phyloP scores from a whole-genome alignment of 2,329 filamentous ascomycete genomes.

The Aaosphaeria pasadenensis region DNA sequence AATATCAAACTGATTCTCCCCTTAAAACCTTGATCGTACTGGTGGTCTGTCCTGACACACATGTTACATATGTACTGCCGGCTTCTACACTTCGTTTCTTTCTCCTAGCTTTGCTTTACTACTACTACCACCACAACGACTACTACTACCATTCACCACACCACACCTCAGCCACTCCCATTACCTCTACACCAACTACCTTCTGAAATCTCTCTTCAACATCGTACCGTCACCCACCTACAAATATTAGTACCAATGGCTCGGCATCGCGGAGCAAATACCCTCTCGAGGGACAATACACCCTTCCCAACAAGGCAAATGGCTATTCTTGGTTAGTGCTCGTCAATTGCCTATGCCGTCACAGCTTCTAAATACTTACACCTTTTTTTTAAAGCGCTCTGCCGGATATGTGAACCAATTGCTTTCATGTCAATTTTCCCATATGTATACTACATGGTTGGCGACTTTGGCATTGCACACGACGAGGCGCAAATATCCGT shows the following conservation, averaged over 20 bases:
- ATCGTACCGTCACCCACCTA: slow-evolving; percentile 1
- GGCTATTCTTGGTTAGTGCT: slow-evolving; percentile 50
- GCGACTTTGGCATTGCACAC: slow-evolving; percentile 81
- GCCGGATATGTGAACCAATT: slow-evolving; percentile 96
- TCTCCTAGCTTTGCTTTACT: slow-evolving; percentile 4
- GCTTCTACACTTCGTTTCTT: slow-evolving; percentile 6
- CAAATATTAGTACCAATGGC: slow-evolving; percentile 19
- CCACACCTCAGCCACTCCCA: not conserved
- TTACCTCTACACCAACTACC: not conserved
- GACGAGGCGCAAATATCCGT: slow-evolving; percentile 79
- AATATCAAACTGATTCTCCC: slow-evolving; percentile 23
- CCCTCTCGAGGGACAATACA: slow-evolving; percentile 31
- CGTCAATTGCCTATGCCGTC: not conserved
- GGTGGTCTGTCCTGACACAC: slow-evolving; percentile 17
- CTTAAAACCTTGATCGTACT: slow-evolving; percentile 19
- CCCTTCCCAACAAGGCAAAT: slow-evolving; percentile 59
- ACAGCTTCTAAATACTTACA: not conserved
- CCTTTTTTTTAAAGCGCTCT: slow-evolving; percentile 61
- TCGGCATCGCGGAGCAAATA: slow-evolving; percentile 24
- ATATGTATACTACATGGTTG: slow-evolving; percentile 97
- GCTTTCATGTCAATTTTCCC: slow-evolving; percentile 99
- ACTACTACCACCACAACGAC: not conserved
- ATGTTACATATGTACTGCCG: slow-evolving; percentile 29
- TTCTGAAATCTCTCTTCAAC: no score
- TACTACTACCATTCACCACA: not conserved